Evolutionary conservation across 2,329 filamentous ascomycete genomes (phyloP).

Genomic region (Aspergillaceae sp.): DNA sequence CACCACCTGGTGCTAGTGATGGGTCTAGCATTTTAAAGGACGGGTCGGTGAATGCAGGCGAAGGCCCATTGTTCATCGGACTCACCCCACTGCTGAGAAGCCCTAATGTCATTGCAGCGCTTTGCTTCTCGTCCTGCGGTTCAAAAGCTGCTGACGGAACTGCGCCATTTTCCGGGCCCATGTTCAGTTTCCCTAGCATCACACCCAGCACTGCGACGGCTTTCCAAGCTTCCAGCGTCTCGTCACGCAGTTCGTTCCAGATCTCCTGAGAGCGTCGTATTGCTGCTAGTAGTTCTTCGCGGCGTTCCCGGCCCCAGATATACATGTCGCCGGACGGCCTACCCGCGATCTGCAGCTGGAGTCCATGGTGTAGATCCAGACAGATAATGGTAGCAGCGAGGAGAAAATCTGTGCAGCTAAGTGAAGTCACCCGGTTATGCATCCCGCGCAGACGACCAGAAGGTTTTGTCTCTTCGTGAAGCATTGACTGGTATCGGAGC

Average conservation of each 20-base stretch:
- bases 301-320: slow-evolving; percentile 42
- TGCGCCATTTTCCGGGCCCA: slow-evolving; percentile 17
- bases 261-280: slow-evolving; percentile 67
- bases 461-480: slow-evolving; percentile 65
- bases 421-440: slow-evolving; percentile 69
- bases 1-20: slow-evolving; percentile 13
- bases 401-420: slow-evolving; percentile 77
- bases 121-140: slow-evolving; percentile 51
- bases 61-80: slow-evolving; percentile 29
- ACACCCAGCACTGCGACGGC: slow-evolving; percentile 71
- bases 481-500: slow-evolving; percentile 64
- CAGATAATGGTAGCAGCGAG: slow-evolving; percentile 77
- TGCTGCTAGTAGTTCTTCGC: slow-evolving; percentile 65
- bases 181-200: slow-evolving; percentile 68
- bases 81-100: slow-evolving; percentile 57
- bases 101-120: slow-evolving; percentile 61
- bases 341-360: slow-evolving; percentile 26
- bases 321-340: slow-evolving; percentile 32
- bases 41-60: slow-evolving; percentile 21
- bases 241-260: slow-evolving; percentile 68
- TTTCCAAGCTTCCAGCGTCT: slow-evolving; percentile 85
- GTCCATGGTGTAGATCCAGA: slow-evolving; percentile 64
- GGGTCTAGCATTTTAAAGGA: slow-evolving; percentile 23
- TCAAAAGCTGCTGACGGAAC: slow-evolving; percentile 21
- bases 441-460: slow-evolving; percentile 63